A percentile compares a stretch with the other conserved stretches of the same genome.
Evolutionary conservation across 208 protist genomes (phyloP).

Genomic region (Leishmania mexicana): DNA sequence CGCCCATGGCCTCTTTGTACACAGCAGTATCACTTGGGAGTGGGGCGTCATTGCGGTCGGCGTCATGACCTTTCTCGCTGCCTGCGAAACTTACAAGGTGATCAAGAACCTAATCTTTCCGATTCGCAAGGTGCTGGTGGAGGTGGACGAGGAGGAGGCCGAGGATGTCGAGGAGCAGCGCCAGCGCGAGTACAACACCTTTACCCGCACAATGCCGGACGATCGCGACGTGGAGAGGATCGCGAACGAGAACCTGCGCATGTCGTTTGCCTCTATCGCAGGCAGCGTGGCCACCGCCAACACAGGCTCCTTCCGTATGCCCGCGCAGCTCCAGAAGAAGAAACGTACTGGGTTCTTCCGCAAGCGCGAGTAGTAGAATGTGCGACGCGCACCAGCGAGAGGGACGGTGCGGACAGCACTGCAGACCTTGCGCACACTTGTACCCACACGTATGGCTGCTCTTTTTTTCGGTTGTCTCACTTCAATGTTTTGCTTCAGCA

Average conservation of each 20-base stretch:
- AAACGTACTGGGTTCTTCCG: constrained; percentile 26
- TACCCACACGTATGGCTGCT: not conserved
- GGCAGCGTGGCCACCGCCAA: constrained; percentile 59
- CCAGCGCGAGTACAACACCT: constrained; percentile 68
- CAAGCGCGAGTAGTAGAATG: constrained; percentile 18
- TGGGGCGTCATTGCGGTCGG: constrained; percentile 72
- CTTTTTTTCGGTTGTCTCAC: not conserved
- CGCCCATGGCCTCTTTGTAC: constrained; percentile 72
- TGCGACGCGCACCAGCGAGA: not conserved
- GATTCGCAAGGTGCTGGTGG: constrained; percentile 38
- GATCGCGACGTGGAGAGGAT: constrained; percentile 63
- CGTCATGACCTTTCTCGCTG: constrained; percentile 55
- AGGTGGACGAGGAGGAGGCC: constrained; percentile 33
- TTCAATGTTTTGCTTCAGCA: not conserved
- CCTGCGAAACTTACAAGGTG: constrained; percentile 83
- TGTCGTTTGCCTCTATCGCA: constrained; percentile 79
- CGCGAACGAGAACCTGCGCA: constrained; percentile 82
- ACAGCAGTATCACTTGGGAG: constrained; percentile 86
- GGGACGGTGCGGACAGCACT: not conserved
- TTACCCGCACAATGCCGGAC: constrained; percentile 54
- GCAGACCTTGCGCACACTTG: not conserved
- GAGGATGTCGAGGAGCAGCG: constrained; percentile 50
- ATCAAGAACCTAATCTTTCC: constrained; percentile 87
- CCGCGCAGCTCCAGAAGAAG: constrained; percentile 44
- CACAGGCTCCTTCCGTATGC: constrained; percentile 60